Evolutionary conservation across 768 basidiomycete genomes (phyloP), one percentile per base, ranked within the genome.

Genomic region (Dioszegia crocea): DNA sequence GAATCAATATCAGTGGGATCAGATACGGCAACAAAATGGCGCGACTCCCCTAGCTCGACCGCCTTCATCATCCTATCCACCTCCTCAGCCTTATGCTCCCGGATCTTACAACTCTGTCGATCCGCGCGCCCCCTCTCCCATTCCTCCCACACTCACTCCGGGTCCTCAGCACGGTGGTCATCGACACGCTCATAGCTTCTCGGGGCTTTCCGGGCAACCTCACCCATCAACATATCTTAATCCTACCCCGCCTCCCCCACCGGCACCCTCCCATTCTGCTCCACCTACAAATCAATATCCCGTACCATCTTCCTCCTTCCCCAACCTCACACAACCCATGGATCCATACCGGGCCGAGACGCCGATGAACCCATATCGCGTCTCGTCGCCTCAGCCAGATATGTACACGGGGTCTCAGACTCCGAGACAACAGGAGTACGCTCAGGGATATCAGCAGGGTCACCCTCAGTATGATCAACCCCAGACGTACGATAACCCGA

Each of bases 181-280:
- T 40, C 57, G 41, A 1, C 63, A 67, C 39, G 61, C 68, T 19
- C 59, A 66, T 23, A 67, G 65, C 66, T 68, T 65, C 48, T 67
- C 65, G 6, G 53, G 55, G 17, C 57, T 43, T 44, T 21, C 53
- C 40, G 54, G 47, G n/a, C 56, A 56, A 29, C 17, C 45, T 24
- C 38, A 53, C 39, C 39, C 49, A 33, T 41, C 57, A 54, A 39
- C 57, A 27, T 41, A 38, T 31, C 44, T 55, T 5, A 29, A 48
- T 29, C 29, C 11, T 23, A 14, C 47, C 16, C 63, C 60, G 3
- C 66, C 61, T 24, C 46, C 51, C 10, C 68, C 66, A 46, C 53
- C 64, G 38, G 66, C 63, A 4, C 60, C 66, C 3, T 66, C 38
- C 38, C 71, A 50, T 31, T 68, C 71, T 24, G 71, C 67, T 21